These are phyloP conservation scores for Trichoderma orchidacearum DNA, from an alignment of 495 filamentous ascomycete species.

Conservation along the genomic window DNA sequence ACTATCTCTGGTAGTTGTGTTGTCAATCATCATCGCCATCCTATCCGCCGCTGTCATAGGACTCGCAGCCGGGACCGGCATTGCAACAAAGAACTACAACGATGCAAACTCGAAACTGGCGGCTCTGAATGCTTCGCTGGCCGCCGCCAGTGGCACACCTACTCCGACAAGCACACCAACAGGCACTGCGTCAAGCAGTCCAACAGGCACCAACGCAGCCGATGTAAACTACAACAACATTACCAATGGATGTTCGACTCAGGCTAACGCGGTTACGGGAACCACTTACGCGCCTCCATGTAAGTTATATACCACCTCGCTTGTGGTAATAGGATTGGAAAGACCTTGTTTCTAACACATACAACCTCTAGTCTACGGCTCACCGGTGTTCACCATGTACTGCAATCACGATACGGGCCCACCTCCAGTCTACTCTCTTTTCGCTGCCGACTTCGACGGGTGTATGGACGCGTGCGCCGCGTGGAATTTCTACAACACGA, in stretches of 20 bases:
- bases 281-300: slow-evolving; percentile 13
- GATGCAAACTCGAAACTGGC: slow-evolving; percentile 17
- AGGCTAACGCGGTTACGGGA: slow-evolving; percentile 14
- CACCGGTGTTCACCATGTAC: slow-evolving; percentile 19
- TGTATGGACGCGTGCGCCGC: slow-evolving; percentile 35
- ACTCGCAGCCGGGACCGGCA: slow-evolving; percentile 26
- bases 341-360: not conserved
- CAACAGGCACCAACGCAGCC: slow-evolving; percentile 2
- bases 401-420: slow-evolving; percentile 24
- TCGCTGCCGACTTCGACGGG: slow-evolving; percentile 23
- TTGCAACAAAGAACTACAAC: slow-evolving; percentile 25
- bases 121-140: slow-evolving; percentile 7
- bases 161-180: slow-evolving; percentile 10
- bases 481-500: slow-evolving; percentile 20
- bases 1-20: slow-evolving; percentile 19
- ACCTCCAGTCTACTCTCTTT: slow-evolving; percentile 18
- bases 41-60: slow-evolving; percentile 28
- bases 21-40: slow-evolving; percentile 24
- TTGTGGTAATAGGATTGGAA: not conserved
- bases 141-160: slow-evolving; percentile 6
- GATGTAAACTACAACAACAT: slow-evolving; percentile 10
- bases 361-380: slow-evolving; percentile 15
- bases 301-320: not conserved
- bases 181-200: slow-evolving; percentile 1
- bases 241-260: slow-evolving; percentile 21